Evolutionary conservation across 257 asterid genomes (phyloP), one percentile per base, ranked within the genome.

Genomic region (Vinca minor): DNA sequence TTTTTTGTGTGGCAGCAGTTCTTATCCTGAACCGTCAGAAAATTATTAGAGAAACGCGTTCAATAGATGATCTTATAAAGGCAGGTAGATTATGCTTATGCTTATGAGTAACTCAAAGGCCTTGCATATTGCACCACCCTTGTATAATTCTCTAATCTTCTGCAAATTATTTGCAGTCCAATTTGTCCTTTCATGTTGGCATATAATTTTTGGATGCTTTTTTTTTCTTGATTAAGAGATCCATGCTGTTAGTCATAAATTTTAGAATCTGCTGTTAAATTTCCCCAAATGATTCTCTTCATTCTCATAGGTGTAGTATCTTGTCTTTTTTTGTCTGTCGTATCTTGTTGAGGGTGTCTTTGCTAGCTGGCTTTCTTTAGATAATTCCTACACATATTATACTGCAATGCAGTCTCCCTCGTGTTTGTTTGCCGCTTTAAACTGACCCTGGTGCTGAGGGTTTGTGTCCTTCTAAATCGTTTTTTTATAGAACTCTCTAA

Each of bases 31-130:
- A 91, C 74, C 93, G 95, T 48, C 96, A 88, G 64, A 91, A 87
- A 80, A 81, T 91, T 71, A 74, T 87, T 69, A 78, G 76, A 77
- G 91, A 81, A 76, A 85, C 98, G 39, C 90, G 23, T 80, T 91
- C 98, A 25, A 79, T 91, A 66, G 96, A 88, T 74, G 96, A 91
- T 80, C 82, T 91, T 66, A 91, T 91, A 69, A 91, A 91, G 98
- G 98, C 80, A 88, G 70, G 96, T 87, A 74, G 53, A 61, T 62
- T 62, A 63, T 49, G 52, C 75, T 71, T 68, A 60, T 64, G 59
- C 57, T 63, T 26, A 48, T 63, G 52, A 47, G 62, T 69, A 69
- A 32, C 48, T 44, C 14, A 14, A 52, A 13, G 62, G 28, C 36
- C 31, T 62, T 36, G 69, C 57, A 11, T n/a, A 46, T 46, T 65